Conservation (phyloP, 2,329 filamentous ascomycete species). For the Colletotrichum lupini region DNA sequence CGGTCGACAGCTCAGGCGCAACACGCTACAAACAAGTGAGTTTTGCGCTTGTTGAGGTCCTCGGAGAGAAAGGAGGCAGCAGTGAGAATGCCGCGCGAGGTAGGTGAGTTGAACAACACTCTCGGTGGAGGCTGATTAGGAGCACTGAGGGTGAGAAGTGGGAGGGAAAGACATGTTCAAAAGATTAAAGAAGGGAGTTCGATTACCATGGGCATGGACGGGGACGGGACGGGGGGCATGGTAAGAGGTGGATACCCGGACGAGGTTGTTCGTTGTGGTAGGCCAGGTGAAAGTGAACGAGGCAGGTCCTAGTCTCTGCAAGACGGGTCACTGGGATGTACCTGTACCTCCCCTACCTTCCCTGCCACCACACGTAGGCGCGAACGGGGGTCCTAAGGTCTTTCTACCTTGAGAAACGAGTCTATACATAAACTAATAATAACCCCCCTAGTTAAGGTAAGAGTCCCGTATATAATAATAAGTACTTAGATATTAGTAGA, state of each 20-base stretch:
- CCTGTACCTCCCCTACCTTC: constrained; percentile 12
- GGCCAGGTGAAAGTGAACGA: not conserved
- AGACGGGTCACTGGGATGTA: constrained; percentile 14
- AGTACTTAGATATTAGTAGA: too few species aligned
- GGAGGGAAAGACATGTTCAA: constrained; percentile 13
- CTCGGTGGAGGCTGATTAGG: constrained; percentile 10
- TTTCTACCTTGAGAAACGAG: not conserved
- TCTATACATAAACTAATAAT: too few species aligned
- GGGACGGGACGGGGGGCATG: constrained; percentile 4
- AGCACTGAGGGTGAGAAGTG: constrained; percentile 14
- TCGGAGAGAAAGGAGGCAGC: not conserved
- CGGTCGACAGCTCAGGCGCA: constrained; percentile 1
- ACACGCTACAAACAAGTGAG: not conserved
- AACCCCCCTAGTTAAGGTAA: too few species aligned
- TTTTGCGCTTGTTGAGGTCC: constrained; percentile 9
- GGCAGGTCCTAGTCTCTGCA: not conserved
- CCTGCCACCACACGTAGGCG: not conserved
- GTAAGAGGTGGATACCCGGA: constrained; percentile 28
- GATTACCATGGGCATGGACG: constrained; percentile 17
- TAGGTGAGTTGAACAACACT: constrained; percentile 19
- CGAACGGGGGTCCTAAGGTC: not conserved
- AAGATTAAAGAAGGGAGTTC: constrained; percentile 31
- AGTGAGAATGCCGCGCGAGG: constrained; percentile 4
- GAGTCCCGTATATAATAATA: too few species aligned
- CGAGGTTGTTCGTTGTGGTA: constrained; percentile 18